Evolutionary conservation across 2,329 filamentous ascomycete species (phyloP).

Genomic region (Aulographum hederae): DNA sequence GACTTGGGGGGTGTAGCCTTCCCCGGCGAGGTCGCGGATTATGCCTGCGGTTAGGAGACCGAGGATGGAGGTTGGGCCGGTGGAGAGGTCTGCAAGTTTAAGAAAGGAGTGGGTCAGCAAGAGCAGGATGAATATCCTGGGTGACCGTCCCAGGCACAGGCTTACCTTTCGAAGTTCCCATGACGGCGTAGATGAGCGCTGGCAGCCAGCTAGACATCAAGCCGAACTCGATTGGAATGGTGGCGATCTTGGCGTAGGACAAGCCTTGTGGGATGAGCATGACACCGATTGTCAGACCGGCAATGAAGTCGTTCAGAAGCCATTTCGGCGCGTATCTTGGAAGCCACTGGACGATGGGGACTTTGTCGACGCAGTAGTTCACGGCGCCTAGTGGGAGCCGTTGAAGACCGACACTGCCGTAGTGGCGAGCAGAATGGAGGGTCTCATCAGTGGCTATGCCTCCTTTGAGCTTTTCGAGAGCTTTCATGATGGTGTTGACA

Average conservation of each 20-base stretch:
- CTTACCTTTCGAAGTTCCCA: conserved; percentile 41
- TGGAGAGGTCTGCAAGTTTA: no score
- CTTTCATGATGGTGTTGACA: no score
- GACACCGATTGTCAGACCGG: conserved; percentile 41
- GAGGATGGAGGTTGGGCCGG: no score
- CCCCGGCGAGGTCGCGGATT: conserved; percentile 31
- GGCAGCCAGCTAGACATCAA: conserved; percentile 43
- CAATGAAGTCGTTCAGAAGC: conserved; percentile 42
- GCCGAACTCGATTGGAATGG: conserved; percentile 41
- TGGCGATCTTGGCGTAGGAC: conserved; percentile 45
- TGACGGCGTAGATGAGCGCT: conserved; percentile 36
- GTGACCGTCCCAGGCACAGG: conserved; percentile 39
- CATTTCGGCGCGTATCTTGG: conserved; percentile 42
- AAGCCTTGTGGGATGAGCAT: conserved; percentile 43
- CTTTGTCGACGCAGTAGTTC: conserved; percentile 40
- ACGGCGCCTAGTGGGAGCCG: conserved; percentile 34
- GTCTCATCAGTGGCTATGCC: no score
- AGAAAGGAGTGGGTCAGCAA: no score
- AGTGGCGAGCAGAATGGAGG: no score
- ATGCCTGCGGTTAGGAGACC: conserved; percentile 44
- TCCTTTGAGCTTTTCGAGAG: no score
- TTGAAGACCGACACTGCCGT: no score
- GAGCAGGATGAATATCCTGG: conserved; percentile 45
- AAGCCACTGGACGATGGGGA: conserved; percentile 44
- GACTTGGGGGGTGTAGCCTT: conserved; percentile 31